Percentiles rank a stretch among this genome's conserved stretches.
Evolutionary conservation across 306 rosid species (phyloP).

Genomic region (Cucurbita maxima): DNA sequence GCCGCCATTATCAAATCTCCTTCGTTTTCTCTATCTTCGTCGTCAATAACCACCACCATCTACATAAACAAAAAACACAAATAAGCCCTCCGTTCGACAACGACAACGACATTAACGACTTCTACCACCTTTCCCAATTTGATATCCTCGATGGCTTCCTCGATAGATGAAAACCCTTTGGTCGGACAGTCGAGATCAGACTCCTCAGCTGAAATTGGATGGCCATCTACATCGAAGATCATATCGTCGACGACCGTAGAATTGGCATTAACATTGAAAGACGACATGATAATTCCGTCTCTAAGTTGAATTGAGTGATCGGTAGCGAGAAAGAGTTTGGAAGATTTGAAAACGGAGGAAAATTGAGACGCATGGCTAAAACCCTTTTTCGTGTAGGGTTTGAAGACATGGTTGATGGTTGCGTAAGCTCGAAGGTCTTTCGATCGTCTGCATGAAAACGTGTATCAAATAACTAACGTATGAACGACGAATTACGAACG

Average conservation of each 20-base stretch:
- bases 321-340: constrained; percentile 19
- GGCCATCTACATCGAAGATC: constrained; percentile 6
- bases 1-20: constrained; percentile 93
- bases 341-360: constrained; percentile 17
- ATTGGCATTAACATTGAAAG: constrained; percentile 19
- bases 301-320: constrained; percentile 21
- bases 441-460: constrained; percentile 22
- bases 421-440: constrained; percentile 25
- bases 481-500: too few species aligned
- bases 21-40: constrained; percentile 82
- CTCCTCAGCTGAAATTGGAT: constrained; percentile 17
- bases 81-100: background rate
- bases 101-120: background rate
- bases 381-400: background rate
- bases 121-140: constrained; percentile 48
- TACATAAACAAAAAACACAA: constrained; percentile 8
- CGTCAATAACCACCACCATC: constrained; percentile 77
- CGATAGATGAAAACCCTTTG: constrained; percentile 56
- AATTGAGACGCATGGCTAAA: constrained; percentile 11
- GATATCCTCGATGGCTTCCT: constrained; percentile 78
- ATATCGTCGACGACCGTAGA: background rate
- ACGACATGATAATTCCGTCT: constrained; percentile 31
- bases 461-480: background rate
- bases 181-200: constrained; percentile 53
- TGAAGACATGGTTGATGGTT: constrained; percentile 5